Base-by-base conservation (phyloP, 2,329 filamentous ascomycete genomes). In the Trichoderma hamatum region DNA sequence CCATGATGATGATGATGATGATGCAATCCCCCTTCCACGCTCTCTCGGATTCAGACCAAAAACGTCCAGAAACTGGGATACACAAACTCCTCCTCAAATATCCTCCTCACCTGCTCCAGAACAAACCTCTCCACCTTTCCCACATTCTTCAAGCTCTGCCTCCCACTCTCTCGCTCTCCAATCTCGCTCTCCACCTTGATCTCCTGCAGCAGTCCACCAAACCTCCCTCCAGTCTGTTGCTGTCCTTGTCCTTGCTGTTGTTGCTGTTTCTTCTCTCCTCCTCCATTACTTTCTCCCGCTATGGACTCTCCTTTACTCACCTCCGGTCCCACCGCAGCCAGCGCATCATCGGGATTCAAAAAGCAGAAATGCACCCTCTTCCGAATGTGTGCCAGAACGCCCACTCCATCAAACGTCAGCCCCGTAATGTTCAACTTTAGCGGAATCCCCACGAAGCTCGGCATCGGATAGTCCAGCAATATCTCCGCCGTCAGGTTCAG, bases 1-100 rank as follows among this genome's bases (percentile, higher is more conserved):
- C 30, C 5, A 56, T 56, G 43, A 49, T 32, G 52, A n/a, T 16
- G 19, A 26, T 46, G n/a, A 30, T 34, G 19, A n/a, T n/a, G n/a
- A n/a, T n/a, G n/a, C 19, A 32, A 52, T 34, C 43, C 30, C 21
- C 34, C 68, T 24, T n/a, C 34, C 21, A n/a, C 55, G 16, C 24
- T 21, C 24, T 55, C 28, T 66, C 39, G 5, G 19, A 21, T 19
- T 76, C 80, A 97, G 55, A 98, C 90, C 75, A 99, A 82, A 79
- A 98, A 97, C 0, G 95, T 98, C 94, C 95, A 98, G 80, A 96
- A 98, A 80, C 94, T 97, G 55, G 96, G 96, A 82, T 97, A 98
- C 71, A 98, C 94, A 82, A 98, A 96, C 79, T 99, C 96, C 78
- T 98, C 96, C 81, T 99, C 96, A 76, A 99, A 98, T 74, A 99